These are phyloP conservation scores for Beta corolliflora DNA, from an alignment of 179 eudicot species.

Conservation along the genomic window DNA sequence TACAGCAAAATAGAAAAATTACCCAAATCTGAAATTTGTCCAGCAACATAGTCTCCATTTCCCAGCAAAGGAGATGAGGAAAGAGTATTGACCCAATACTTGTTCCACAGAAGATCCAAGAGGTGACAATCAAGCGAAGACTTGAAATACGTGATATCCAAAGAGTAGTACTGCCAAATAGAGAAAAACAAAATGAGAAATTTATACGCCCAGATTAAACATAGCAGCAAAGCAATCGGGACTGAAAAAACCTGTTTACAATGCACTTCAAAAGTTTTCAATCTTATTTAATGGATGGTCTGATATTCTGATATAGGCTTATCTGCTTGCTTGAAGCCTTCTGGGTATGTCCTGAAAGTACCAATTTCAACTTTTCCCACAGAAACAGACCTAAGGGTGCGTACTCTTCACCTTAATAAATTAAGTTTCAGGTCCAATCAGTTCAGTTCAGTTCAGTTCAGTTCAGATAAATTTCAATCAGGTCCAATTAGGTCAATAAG, in stretches of 20 bases:
- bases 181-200: conserved; percentile 9
- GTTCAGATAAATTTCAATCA: no score
- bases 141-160: conserved; percentile 94
- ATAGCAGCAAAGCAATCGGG: conserved; percentile 1
- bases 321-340: conserved; percentile 96
- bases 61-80: conserved; percentile 94
- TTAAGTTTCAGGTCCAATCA: no score
- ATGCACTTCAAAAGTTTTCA: conserved; percentile 94
- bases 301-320: conserved; percentile 96
- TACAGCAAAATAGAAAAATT: conserved; percentile 19
- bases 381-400: no score
- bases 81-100: no score
- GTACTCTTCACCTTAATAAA: no score
- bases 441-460: no score
- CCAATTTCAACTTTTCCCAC: conserved; percentile 99
- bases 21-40: conserved; percentile 96
- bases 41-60: conserved; percentile 92
- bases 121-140: conserved; percentile 95
- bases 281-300: conserved; percentile 94
- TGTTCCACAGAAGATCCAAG: no score
- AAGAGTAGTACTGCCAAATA: conserved; percentile 74
- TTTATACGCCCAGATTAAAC: background rate
- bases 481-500: no score
- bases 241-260: conserved; percentile 74
- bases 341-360: conserved; percentile 94